These are phyloP conservation scores for Pseudozyma pruni DNA, from an alignment of 1,284 basidiomycete genomes.

Conservation along the genomic window DNA sequence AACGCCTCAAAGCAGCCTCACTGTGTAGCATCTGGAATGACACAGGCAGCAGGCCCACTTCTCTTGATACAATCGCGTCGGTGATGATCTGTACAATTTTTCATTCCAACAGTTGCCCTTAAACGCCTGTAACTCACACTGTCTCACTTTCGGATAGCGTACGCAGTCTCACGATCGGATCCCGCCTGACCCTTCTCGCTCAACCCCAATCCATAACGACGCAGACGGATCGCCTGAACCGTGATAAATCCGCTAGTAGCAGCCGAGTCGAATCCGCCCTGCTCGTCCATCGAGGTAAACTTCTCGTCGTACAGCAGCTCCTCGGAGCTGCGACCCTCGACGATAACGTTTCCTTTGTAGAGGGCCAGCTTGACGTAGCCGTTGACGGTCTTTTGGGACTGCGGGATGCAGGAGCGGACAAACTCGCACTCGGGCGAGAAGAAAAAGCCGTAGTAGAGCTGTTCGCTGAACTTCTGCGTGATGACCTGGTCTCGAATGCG, in stretches of 20 bases:
- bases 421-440: slow-evolving; percentile 99
- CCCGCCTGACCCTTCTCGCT: slow-evolving; percentile 59
- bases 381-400: slow-evolving; percentile 95
- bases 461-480: slow-evolving; percentile 86
- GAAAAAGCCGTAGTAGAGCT: slow-evolving; percentile 93
- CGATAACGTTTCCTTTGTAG: slow-evolving; percentile 95
- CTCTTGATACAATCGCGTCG: too few species aligned
- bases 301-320: slow-evolving; percentile 93
- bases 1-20: too few species aligned
- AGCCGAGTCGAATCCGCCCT: slow-evolving; percentile 85
- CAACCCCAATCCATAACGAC: slow-evolving; percentile 61
- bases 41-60: too few species aligned
- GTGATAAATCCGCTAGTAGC: slow-evolving; percentile 66
- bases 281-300: slow-evolving; percentile 98
- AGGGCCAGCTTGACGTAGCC: slow-evolving; percentile 88
- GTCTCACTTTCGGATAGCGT: slow-evolving; percentile 55
- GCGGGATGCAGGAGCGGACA: slow-evolving; percentile 76
- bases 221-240: slow-evolving; percentile 65
- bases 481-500: slow-evolving; percentile 93
- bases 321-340: slow-evolving; percentile 89
- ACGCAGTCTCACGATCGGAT: slow-evolving; percentile 55
- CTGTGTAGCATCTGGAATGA: too few species aligned
- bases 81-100: too few species aligned
- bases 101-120: too few species aligned
- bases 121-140: too few species aligned